phyloP scores from a whole-genome alignment of 1,284 basidiomycete genomes.

The Agroathelia rolfsii region DNA sequence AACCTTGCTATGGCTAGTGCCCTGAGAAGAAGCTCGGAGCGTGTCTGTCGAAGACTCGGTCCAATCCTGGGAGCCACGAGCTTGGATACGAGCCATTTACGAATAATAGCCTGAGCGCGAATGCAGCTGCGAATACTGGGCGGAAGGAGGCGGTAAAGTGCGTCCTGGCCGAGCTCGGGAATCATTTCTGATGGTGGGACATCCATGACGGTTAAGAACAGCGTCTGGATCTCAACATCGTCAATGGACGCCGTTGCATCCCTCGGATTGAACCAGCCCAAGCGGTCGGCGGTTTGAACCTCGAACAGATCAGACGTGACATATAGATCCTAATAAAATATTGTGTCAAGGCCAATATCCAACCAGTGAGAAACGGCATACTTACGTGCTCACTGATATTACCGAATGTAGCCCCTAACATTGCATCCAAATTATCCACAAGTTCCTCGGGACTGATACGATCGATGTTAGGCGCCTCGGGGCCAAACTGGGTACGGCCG shows the following conservation, averaged over 20 bases:
- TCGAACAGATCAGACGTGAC: slow-evolving; percentile 67
- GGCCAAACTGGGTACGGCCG: slow-evolving; percentile 29
- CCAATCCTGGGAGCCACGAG: slow-evolving; percentile 54
- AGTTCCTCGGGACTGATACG: slow-evolving; percentile 55
- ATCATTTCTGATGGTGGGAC: slow-evolving; percentile 62
- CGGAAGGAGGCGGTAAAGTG: slow-evolving; percentile 61
- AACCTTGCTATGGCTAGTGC: slow-evolving; percentile 63
- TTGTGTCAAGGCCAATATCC: slow-evolving; percentile 8
- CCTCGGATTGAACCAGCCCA: slow-evolving; percentile 61
- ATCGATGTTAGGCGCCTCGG: slow-evolving; percentile 58
- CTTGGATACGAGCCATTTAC: slow-evolving; percentile 67
- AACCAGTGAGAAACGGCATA: slow-evolving; percentile 1
- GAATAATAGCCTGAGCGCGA: slow-evolving; percentile 60
- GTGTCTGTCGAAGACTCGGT: slow-evolving; percentile 47
- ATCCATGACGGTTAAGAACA: slow-evolving; percentile 61
- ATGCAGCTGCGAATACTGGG: slow-evolving; percentile 65
- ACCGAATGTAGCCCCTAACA: slow-evolving; percentile 61
- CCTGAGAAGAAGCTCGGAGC: slow-evolving; percentile 60
- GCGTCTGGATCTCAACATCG: slow-evolving; percentile 61
- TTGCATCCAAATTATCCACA: slow-evolving; percentile 63
- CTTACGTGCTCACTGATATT: slow-evolving; percentile 65
- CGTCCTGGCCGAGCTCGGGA: slow-evolving; percentile 57
- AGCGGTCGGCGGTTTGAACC: slow-evolving; percentile 65
- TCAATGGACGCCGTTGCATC: slow-evolving; percentile 46
- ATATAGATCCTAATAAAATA: slow-evolving; percentile 56